Percentiles rank a stretch among this genome's conserved stretches.
Conservation (phyloP, 1,139 yeast species). For the Kodamaea derodonti region DNA sequence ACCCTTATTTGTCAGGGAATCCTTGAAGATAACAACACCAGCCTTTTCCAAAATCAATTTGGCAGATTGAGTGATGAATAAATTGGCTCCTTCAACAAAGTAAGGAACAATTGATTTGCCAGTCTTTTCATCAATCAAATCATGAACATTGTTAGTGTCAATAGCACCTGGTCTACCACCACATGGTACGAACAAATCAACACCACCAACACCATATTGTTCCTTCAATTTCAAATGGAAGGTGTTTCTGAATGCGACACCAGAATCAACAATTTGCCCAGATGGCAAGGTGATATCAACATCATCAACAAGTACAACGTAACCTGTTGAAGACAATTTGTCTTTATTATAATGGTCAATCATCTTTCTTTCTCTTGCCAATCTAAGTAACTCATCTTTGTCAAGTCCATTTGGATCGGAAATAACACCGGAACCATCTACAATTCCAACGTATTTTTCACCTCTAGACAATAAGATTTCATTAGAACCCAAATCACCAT, state of each 20-base stretch:
- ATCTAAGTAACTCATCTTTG: conserved; percentile 69
- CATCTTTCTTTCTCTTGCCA: conserved; percentile 78
- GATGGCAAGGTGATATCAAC: conserved; percentile 73
- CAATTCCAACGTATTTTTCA: conserved; percentile 82
- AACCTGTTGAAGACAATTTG: conserved; percentile 71
- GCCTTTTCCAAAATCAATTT: conserved; percentile 81
- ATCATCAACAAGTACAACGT: conserved; percentile 82
- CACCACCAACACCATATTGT: conserved; percentile 54
- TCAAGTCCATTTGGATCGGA: conserved; percentile 90
- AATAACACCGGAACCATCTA: conserved; percentile 94
- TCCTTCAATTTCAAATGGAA: conserved; percentile 78
- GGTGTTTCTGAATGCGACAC: conserved; percentile 87
- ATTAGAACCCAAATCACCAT: conserved; percentile 95
- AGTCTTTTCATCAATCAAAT: conserved; percentile 67
- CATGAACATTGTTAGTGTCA: conserved; percentile 77
- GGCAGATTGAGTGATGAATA: conserved; percentile 92
- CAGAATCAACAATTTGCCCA: conserved; percentile 73
- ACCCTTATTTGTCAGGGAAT: conserved; percentile 97
- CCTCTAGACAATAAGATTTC: conserved; percentile 81
- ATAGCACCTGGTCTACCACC: conserved; percentile 99
- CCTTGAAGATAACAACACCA: conserved; percentile 85
- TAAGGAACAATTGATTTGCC: conserved; percentile 80
- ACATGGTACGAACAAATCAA: conserved; percentile 91
- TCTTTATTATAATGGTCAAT: conserved; percentile 64
- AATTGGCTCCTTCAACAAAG: conserved; percentile 96